Evolutionary conservation across 1,284 basidiomycete genomes (phyloP).

Genomic region (Leccinum subspadiceum): DNA sequence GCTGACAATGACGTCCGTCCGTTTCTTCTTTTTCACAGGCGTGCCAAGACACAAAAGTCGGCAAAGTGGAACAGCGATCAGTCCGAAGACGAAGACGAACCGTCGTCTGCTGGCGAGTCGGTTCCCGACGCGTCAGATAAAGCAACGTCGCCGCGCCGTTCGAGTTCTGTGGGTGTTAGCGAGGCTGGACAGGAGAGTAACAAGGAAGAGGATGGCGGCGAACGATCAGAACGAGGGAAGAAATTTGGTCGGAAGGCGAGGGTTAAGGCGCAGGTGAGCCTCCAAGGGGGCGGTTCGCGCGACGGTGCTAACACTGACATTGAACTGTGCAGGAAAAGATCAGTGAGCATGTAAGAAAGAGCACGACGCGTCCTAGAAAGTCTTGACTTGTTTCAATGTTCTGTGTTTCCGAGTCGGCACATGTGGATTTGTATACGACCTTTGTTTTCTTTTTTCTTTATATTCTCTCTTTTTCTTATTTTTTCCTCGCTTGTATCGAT

Average conservation of each 20-base stretch:
- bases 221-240: slow-evolving; percentile 30
- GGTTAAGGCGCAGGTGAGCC: slow-evolving; percentile 43
- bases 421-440: slow-evolving; percentile 6
- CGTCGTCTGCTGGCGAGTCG: slow-evolving; percentile 29
- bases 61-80: slow-evolving; percentile 34
- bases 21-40: slow-evolving; percentile 26
- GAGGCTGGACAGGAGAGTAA: slow-evolving; percentile 31
- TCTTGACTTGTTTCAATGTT: slow-evolving; percentile 15
- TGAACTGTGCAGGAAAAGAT: slow-evolving; percentile 28
- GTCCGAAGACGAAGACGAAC: slow-evolving; percentile 36
- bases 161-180: slow-evolving; percentile 24
- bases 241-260: slow-evolving; percentile 42
- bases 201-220: slow-evolving; percentile 32
- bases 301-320: neutral
- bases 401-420: neutral
- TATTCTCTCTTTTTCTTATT: neutral
- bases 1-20: slow-evolving; percentile 8
- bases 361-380: slow-evolving; percentile 22
- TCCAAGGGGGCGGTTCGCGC: neutral
- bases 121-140: slow-evolving; percentile 29
- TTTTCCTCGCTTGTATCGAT: slow-evolving; percentile 7
- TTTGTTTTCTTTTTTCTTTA: slow-evolving; percentile 7
- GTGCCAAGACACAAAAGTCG: slow-evolving; percentile 32
- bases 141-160: slow-evolving; percentile 28
- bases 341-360: slow-evolving; percentile 28